Evolutionary conservation across 2,329 filamentous ascomycete species (phyloP).

Genomic region (Pestalotiopsis sp.): DNA sequence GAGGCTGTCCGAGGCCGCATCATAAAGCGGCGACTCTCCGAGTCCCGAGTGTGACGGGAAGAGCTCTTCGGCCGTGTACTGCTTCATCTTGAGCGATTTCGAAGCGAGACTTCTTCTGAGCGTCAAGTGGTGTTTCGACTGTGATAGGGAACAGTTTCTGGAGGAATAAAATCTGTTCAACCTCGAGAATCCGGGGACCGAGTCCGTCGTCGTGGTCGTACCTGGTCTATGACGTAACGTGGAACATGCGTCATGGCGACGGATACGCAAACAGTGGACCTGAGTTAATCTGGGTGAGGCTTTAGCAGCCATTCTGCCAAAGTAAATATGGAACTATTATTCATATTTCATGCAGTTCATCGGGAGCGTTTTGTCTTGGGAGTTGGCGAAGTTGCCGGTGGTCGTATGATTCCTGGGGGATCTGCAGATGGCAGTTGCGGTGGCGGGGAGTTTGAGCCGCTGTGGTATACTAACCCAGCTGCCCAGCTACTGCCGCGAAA

Average conservation of each 20-base stretch:
- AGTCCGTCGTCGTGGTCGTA: background rate
- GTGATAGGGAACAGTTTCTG: too few species aligned
- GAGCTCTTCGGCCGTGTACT: slow-evolving; percentile 27
- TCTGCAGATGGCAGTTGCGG: background rate
- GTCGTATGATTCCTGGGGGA: background rate
- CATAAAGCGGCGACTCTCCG: slow-evolving; percentile 28
- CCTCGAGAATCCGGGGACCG: background rate
- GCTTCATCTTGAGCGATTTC: slow-evolving; percentile 18
- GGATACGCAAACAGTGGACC: background rate
- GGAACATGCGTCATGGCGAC: slow-evolving; percentile 1
- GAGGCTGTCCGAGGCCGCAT: slow-evolving; percentile 24
- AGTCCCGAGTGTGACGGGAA: slow-evolving; percentile 24
- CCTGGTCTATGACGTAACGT: slow-evolving; percentile 6
- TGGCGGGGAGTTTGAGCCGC: background rate
- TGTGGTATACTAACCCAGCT: too few species aligned
- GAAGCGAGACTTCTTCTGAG: background rate
- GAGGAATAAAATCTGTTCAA: background rate
- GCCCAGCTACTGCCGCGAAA: too few species aligned
- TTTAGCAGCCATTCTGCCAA: background rate
- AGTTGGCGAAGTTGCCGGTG: background rate
- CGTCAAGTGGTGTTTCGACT: background rate
- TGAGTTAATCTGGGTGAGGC: background rate
- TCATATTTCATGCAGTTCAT: background rate
- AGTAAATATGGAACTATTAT: slow-evolving; percentile 1
- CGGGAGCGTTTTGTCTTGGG: background rate